Percentiles rank a stretch among this genome's conserved stretches.
Evolutionary conservation across 192 early-diverging fungal species (phyloP).

Genomic region (Entophlyctis helioformis): DNA sequence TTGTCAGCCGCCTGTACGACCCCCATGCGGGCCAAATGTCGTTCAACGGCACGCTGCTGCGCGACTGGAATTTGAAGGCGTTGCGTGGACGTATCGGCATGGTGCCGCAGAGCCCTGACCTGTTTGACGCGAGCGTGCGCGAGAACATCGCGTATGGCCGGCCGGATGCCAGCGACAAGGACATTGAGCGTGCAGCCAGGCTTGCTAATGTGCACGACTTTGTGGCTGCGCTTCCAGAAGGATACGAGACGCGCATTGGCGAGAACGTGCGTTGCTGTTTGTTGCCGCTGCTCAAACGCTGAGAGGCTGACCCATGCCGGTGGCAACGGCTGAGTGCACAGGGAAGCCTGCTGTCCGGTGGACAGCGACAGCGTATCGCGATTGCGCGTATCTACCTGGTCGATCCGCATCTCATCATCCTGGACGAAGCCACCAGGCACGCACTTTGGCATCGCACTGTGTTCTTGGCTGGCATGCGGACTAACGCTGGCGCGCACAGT

Average conservation of each 20-base stretch:
- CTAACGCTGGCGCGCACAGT: no score
- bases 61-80: slow-evolving; percentile 48
- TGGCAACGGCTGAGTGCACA: background rate
- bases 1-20: slow-evolving; percentile 73
- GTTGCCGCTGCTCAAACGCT: no score
- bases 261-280: slow-evolving; percentile 26
- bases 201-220: slow-evolving; percentile 66
- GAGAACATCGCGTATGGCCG: slow-evolving; percentile 74
- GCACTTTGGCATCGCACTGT: no score
- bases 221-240: slow-evolving; percentile 40
- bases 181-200: slow-evolving; percentile 55
- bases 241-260: slow-evolving; percentile 33
- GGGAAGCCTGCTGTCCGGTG: slow-evolving; percentile 28
- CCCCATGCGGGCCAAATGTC: slow-evolving; percentile 36
- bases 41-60: slow-evolving; percentile 49
- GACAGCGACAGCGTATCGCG: slow-evolving; percentile 26
- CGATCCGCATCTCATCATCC: no score
- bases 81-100: slow-evolving; percentile 66
- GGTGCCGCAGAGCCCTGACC: slow-evolving; percentile 87
- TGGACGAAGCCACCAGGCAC: no score
- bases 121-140: slow-evolving; percentile 76
- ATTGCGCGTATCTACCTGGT: no score
- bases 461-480: no score
- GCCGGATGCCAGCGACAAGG: slow-evolving; percentile 20
- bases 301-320: slow-evolving; percentile 27